These are phyloP conservation scores for Fusarium buxicola DNA, from an alignment of 2,329 filamentous ascomycete genomes.

Conservation along the genomic window DNA sequence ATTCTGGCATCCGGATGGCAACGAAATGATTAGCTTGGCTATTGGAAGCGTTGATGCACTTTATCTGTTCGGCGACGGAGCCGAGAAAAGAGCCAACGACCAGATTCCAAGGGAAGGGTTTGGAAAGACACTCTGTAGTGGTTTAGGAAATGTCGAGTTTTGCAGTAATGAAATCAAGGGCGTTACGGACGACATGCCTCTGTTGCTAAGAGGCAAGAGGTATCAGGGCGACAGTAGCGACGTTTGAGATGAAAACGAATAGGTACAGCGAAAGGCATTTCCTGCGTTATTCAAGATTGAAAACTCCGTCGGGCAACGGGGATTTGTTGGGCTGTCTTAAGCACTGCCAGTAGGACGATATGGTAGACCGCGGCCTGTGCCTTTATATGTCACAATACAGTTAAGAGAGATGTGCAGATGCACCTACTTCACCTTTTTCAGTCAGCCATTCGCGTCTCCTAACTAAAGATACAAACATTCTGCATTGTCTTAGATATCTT, in stretches of 20 bases:
- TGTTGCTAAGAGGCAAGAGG: slow-evolving; percentile 10
- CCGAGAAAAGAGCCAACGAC: not conserved
- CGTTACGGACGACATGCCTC: slow-evolving; percentile 16
- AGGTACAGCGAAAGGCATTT: too few relatives aligned
- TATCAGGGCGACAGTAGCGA: slow-evolving; percentile 4
- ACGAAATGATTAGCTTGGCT: slow-evolving; percentile 1
- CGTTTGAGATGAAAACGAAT: not conserved
- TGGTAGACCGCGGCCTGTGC: too few relatives aligned
- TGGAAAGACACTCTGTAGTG: slow-evolving; percentile 3
- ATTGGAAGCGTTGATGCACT: slow-evolving; percentile 16
- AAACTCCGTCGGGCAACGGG: too few relatives aligned
- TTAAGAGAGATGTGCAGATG: too few relatives aligned
- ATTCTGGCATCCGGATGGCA: slow-evolving; percentile 10
- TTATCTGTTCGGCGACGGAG: slow-evolving; percentile 1
- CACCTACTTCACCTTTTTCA: too few relatives aligned
- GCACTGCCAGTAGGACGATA: too few relatives aligned
- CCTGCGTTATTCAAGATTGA: too few relatives aligned
- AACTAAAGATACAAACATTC: too few relatives aligned
- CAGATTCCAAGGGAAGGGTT: not conserved
- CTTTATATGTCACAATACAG: too few relatives aligned
- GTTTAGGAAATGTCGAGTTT: not conserved
- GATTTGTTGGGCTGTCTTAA: too few relatives aligned
- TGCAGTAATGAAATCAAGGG: slow-evolving; percentile 22
- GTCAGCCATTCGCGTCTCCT: too few relatives aligned
- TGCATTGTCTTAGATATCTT: too few relatives aligned